A percentile compares a stretch with the other conserved stretches of the same genome.
Conservation (phyloP, 2,329 filamentous ascomycete species). For the Calonectria pseudoreteaudii region DNA sequence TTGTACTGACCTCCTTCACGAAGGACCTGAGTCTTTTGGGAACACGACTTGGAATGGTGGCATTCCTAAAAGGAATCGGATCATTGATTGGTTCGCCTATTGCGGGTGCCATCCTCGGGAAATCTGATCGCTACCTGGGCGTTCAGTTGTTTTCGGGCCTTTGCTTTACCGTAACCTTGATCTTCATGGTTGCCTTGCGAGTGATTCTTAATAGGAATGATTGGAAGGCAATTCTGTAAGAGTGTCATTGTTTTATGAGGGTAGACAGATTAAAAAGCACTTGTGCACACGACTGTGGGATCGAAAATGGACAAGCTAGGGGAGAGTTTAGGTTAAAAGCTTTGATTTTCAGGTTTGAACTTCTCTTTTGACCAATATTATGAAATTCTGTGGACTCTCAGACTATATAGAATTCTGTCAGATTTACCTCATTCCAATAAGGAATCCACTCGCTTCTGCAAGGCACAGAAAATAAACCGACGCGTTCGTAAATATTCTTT, state of each 20-base stretch:
- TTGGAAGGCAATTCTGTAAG: conserved; percentile 4
- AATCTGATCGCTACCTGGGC: conserved; percentile 11
- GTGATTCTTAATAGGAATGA: conserved; percentile 8
- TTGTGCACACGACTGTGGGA: neutral
- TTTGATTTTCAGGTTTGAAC: neutral
- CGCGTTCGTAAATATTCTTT: neutral
- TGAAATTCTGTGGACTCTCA: neutral
- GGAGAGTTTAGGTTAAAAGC: neutral
- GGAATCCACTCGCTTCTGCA: neutral
- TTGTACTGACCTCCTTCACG: conserved; percentile 57
- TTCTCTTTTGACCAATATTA: neutral
- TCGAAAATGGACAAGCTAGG: neutral
- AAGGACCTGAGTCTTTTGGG: conserved; percentile 54
- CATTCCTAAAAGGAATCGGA: conserved; percentile 50
- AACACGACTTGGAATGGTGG: conserved; percentile 58
- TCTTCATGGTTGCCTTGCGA: conserved; percentile 10
- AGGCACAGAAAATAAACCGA: neutral
- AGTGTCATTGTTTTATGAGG: no score
- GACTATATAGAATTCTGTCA: neutral
- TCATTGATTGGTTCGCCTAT: conserved; percentile 53
- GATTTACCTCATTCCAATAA: neutral
- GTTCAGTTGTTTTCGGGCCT: conserved; percentile 23
- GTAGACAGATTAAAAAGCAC: neutral
- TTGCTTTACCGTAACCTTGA: conserved; percentile 10
- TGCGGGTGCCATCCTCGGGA: conserved; percentile 51